Evolutionary conservation across 1,284 basidiomycete species (phyloP), one percentile per base, ranked within the genome.

Genomic region (Ustilago xerochloae): DNA sequence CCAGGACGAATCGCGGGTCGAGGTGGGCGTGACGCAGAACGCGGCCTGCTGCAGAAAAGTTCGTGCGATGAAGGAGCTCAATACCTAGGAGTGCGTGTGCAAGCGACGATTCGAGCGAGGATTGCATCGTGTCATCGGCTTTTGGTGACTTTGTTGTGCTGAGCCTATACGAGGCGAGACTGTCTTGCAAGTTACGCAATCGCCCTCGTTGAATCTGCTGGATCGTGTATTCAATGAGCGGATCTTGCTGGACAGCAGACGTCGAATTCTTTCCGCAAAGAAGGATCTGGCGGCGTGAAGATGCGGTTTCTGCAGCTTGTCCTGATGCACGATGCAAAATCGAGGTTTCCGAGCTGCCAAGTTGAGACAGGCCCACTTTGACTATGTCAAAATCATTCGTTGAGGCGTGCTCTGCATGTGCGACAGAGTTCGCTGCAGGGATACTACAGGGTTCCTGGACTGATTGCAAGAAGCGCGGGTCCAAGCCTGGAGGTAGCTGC

Each of bases 381-480:
- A 66, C 20, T 4, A 60, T 56, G 32, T 71, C 63, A 6, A 65
- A 47, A 24, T 61, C 58, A 10, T 49, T n/a, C 24, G 33, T 28
- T 10, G 28, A n/a, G n/a, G n/a, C n/a, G n/a, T n/a, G n/a, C n/a
- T n/a, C n/a, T n/a, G n/a, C n/a, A n/a, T n/a, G n/a, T n/a, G n/a
- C n/a, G n/a, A 16, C 10, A 13, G 50, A 39, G 3, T 24, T 16
- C 20, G n/a, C 13, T 32, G 38, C n/a, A 7, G 29, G 8, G 6
- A 16, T 16, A 32, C 41, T 24, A 4, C 35, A 30, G 4, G 60
- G 51, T 6, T 26, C 43, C 20, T 53, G 51, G 36, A 65, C 33
- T 26, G 53, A 41, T 50, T 63, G 63, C 30, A 84, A 63, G 48
- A 77, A 70, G 13, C 82, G 69, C 6, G 81, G 75, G 47, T 80